Base-by-base conservation (phyloP, 1,284 basidiomycete genomes). In the Moesziomyces parantarcticus region DNA sequence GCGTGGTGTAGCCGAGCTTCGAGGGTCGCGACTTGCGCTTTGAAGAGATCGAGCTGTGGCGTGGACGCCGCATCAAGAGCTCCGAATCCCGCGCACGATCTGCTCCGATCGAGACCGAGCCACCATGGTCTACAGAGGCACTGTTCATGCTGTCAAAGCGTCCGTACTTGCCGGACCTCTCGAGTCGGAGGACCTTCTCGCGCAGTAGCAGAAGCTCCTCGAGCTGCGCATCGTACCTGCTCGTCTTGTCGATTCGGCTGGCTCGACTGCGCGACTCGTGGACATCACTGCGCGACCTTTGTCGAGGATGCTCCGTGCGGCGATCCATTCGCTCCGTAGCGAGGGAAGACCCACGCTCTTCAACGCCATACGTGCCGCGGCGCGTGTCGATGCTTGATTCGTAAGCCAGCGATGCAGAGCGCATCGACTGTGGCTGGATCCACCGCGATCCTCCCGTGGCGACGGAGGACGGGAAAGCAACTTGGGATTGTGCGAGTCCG, bases 1-100 rank as follows among this genome's bases (percentile, higher is more conserved):
- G 61, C 43, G 50, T n/a, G 10, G 57, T 60, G 34, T 60, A 70
- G 1, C 67, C 67, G 5, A 54, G 54, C 42, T 64, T 64, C 10
- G 44, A 44, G 13, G 58, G 26, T 20, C 58, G 52, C 22, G 53
- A 48, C 23, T 47, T 55, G 29, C 25, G 48, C 42, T 48, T 52
- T 7, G 46, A 53, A 10, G 57, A 56, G 5, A 22, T 43, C 21
- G 47, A 49, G 34, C 51, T 50, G 9, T 46, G 49, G n/a, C 46
- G 46, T 40, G 58, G 22, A 20, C 55, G 47, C 18, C 22, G 22
- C 7, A 11, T 26, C 6, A 41, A 45, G 22, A 21, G 26, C 13
- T 32, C 43, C 20, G 23, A 20, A 22, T 41, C 46, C 29, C 42
- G 34, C 4, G 40, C 18, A 3, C 41, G 39, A n/a, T 53, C 45